Evolutionary conservation across 495 filamentous ascomycete genomes (phyloP).

Genomic region (Barbatosphaeria neglecta): DNA sequence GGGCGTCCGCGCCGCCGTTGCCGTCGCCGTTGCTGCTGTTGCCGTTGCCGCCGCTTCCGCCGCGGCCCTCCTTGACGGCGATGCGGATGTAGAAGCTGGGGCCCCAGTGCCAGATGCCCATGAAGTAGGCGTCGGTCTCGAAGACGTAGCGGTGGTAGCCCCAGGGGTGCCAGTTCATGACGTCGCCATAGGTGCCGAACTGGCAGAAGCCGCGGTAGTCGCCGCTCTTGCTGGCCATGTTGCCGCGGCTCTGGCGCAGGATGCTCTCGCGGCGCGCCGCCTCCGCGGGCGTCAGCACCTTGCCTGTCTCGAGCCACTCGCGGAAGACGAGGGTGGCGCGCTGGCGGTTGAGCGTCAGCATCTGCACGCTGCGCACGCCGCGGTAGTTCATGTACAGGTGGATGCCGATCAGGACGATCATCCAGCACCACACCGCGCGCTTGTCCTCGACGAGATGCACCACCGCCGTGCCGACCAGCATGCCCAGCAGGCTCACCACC

Average conservation of each 20-base stretch:
- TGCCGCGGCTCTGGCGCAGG: constrained; percentile 43
- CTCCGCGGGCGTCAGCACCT: constrained; percentile 50
- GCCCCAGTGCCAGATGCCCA: constrained; percentile 38
- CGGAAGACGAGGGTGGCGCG: constrained; percentile 72
- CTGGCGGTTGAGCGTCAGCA: constrained; percentile 81
- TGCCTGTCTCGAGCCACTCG: constrained; percentile 37
- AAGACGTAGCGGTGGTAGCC: constrained; percentile 39
- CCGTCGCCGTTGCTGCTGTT: constrained; percentile 54
- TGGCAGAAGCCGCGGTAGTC: constrained; percentile 31
- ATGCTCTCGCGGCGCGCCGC: constrained; percentile 59
- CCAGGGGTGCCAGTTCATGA: constrained; percentile 23
- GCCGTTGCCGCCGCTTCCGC: constrained; percentile 17
- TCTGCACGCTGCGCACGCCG: constrained; percentile 71
- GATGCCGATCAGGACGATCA: constrained; percentile 56
- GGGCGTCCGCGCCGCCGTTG: constrained; percentile 24
- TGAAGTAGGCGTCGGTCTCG: constrained; percentile 37
- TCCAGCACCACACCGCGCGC: constrained; percentile 60
- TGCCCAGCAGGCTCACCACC: constrained; percentile 77
- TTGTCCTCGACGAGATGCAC: constrained; percentile 63
- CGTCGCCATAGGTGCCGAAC: constrained; percentile 27
- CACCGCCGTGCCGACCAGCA: constrained; percentile 75
- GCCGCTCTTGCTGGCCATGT: constrained; percentile 32
- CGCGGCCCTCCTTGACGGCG: constrained; percentile 46
- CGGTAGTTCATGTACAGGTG: constrained; percentile 77
- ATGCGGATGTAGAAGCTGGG: constrained; percentile 39